Base-by-base conservation (phyloP, 371 early-diverging fungal genomes). In the Rhizopus stolonifer region DNA sequence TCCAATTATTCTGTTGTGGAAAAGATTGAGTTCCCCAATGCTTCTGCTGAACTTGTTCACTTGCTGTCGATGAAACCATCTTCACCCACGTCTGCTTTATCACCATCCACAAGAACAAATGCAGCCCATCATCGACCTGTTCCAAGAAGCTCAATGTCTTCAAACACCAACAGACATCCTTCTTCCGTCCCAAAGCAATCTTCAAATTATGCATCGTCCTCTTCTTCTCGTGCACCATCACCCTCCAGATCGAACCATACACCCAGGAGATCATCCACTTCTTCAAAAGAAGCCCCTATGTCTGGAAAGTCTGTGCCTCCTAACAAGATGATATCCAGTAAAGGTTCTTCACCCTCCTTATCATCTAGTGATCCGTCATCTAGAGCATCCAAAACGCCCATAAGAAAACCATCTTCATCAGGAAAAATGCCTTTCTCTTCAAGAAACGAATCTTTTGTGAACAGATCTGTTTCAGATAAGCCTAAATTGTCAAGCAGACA, bases 1-100 rank as follows among this genome's bases (percentile, higher is more conserved):
- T 52, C 67, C n/a, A 67, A 55, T 17, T 87, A 81, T 56, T 72
- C 81, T 22, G 67, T 69, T 11, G 44, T 61, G 4, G 73, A 77
- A 39, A 73, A 54, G 38, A 34, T 81, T 2, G 54, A 63, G 3
- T 64, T 71, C 40, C 55, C 55, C n/a, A 68, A 63, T 39, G 67
- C 72, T 34, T 58, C 69, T 10, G 54, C 65, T 0, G 65, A 69
- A 43, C 51, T 67, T 14, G 31, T 54, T 1, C 39, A 46, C 11
- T 25, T 60, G 32, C 31, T 60, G 17, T 49, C 54, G 19, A 39
- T 25, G 21, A 38, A 52, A 39, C 49, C 39, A 4, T 29, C 55
- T 32, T 29, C 46, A 26, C 17, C 46, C 26, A 15, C 26, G 26
- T n/a, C 21, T 31, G 22, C 9, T n/a, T 2, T 38, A 26, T 18